Evolutionary conservation across 2,329 filamentous ascomycete genomes (phyloP).

Genomic region (Cladorrhinum sp.): DNA sequence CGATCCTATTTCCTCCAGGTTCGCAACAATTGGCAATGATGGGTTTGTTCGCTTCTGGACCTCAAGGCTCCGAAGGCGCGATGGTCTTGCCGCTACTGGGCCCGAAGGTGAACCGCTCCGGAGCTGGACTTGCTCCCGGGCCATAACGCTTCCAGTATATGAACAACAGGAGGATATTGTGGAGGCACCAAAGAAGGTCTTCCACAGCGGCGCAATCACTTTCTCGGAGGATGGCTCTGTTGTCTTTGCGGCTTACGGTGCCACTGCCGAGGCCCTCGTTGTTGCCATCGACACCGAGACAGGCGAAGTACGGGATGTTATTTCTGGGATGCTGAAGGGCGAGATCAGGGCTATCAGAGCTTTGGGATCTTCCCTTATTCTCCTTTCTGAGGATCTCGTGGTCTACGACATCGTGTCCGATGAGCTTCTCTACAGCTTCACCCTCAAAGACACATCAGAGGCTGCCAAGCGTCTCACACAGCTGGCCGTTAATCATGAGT

Average conservation of each 20-base stretch:
- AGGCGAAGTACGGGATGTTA: constrained; percentile 63
- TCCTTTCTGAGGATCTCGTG: constrained; percentile 68
- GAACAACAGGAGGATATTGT: constrained; percentile 36
- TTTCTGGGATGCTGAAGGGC: constrained; percentile 65
- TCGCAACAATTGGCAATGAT: constrained; percentile 84
- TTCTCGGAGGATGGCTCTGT: constrained; percentile 85
- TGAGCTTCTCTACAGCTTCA: constrained; percentile 64
- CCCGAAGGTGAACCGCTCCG: constrained; percentile 57
- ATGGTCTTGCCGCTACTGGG: constrained; percentile 63
- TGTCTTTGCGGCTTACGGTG: constrained; percentile 65
- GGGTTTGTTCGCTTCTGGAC: constrained; percentile 76
- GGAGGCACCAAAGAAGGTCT: constrained; percentile 31
- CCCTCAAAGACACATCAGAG: constrained; percentile 46
- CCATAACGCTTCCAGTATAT: constrained; percentile 48
- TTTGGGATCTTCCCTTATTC: constrained; percentile 69
- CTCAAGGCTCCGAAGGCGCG: constrained; percentile 65
- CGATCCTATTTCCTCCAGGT: constrained; percentile 66
- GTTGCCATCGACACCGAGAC: constrained; percentile 67
- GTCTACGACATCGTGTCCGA: constrained; percentile 86
- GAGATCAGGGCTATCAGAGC: constrained; percentile 67
- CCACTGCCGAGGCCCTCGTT: constrained; percentile 58
- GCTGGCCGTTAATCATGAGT: constrained; percentile 66
- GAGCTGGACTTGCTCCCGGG: constrained; percentile 70
- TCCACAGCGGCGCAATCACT: constrained; percentile 61
- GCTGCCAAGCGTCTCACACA: constrained; percentile 51